Evolutionary conservation across 306 rosid species (phyloP).

Genomic region (Sophora flavescens): DNA sequence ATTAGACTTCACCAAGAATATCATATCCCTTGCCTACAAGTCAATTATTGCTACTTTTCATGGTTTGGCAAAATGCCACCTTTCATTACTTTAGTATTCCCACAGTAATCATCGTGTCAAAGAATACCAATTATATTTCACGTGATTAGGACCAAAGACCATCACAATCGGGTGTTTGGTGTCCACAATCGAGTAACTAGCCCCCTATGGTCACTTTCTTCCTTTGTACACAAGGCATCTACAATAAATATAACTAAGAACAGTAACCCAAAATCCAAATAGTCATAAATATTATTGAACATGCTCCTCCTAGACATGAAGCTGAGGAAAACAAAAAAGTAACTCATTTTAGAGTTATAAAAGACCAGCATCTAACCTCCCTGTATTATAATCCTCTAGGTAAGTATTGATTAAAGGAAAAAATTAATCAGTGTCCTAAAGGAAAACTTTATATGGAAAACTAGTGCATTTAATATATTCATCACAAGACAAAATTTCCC

Average conservation of each 20-base stretch:
- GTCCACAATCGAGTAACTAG: too few relatives aligned
- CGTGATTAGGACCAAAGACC: constrained; percentile 43
- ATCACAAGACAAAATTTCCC: too few relatives aligned
- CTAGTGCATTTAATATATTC: too few relatives aligned
- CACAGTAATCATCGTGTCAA: constrained; percentile 16
- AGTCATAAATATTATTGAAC: constrained; percentile 11
- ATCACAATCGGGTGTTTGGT: constrained; percentile 26
- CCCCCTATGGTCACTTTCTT: constrained; percentile 30
- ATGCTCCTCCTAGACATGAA: constrained; percentile 25
- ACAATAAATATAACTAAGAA: constrained; percentile 19
- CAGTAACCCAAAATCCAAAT: constrained; percentile 35
- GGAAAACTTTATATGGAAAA: too few relatives aligned
- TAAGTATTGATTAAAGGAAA: not conserved
- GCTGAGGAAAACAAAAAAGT: not conserved
- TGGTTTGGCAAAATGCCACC: constrained; percentile 45
- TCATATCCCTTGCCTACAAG: constrained; percentile 6
- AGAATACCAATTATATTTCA: constrained; percentile 25
- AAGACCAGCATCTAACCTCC: constrained; percentile 44
- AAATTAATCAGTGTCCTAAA: too few relatives aligned
- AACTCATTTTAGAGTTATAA: constrained; percentile 14
- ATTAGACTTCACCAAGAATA: constrained; percentile 39
- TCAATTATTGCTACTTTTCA: constrained; percentile 51
- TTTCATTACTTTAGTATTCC: constrained; percentile 35
- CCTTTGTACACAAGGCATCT: constrained; percentile 32
- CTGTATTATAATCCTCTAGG: constrained; percentile 26